Conservation (phyloP, 257 asterid genomes). For the Capsicum pubescens region DNA sequence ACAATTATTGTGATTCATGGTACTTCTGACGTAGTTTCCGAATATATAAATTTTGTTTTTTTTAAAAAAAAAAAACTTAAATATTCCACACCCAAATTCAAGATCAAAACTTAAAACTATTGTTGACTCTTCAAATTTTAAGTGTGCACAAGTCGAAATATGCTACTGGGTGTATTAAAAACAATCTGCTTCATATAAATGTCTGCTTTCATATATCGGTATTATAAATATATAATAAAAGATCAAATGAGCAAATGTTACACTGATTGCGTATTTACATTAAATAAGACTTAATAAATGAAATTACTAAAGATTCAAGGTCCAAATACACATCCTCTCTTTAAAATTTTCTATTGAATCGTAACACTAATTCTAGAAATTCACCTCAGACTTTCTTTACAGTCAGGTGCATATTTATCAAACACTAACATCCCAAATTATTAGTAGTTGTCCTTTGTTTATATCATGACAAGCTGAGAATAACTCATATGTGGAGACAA, state of each 20-base stretch:
- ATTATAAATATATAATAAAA: neutral
- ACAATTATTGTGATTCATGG: no score
- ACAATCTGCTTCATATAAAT: neutral
- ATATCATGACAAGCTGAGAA: slow-evolving; percentile 46
- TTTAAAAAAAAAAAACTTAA: no score
- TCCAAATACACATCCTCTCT: neutral
- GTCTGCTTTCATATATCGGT: neutral
- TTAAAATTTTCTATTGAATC: neutral
- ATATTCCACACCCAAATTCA: no score
- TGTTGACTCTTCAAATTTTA: no score
- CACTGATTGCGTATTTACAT: slow-evolving; percentile 36
- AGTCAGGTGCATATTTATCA: slow-evolving; percentile 49
- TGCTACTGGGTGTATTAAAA: no score
- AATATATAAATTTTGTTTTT: no score
- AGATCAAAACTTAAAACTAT: no score
- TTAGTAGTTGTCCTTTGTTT: neutral
- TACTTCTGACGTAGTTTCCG: no score
- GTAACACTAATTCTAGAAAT: neutral
- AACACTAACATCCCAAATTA: neutral
- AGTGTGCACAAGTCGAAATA: no score
- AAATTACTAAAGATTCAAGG: neutral
- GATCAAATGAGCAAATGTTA: neutral
- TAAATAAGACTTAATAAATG: neutral
- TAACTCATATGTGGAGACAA: slow-evolving; percentile 48
- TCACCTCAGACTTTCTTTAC: slow-evolving; percentile 53